These are phyloP conservation scores for Abrus precatorius DNA, from an alignment of 306 rosid genomes.

Conservation along the genomic window DNA sequence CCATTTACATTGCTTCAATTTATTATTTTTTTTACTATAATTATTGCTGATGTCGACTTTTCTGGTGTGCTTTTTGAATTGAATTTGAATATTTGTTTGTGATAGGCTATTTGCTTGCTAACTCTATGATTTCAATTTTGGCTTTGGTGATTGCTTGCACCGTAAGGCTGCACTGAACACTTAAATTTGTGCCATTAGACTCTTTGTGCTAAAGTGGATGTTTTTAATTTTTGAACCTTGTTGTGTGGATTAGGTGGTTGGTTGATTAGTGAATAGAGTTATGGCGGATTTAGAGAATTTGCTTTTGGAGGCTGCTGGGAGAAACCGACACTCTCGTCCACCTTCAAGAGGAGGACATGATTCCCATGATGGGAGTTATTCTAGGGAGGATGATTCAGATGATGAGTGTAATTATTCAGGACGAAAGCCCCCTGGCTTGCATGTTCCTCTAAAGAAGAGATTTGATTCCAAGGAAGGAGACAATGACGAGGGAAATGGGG, in stretches of 20 bases:
- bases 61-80: not conserved
- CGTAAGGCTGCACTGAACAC: not conserved
- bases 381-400: constrained; percentile 77
- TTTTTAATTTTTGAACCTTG: constrained; percentile 1
- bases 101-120: not conserved
- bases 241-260: constrained; percentile 17
- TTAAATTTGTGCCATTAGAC: not conserved
- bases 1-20: not conserved
- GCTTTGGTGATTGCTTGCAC: not conserved
- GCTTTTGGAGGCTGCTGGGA: constrained; percentile 96
- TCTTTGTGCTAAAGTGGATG: constrained; percentile 14
- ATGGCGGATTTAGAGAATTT: constrained; percentile 89
- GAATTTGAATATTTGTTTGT: too few species aligned
- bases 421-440: constrained; percentile 69
- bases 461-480: constrained; percentile 69
- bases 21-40: not conserved
- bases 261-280: constrained; percentile 8
- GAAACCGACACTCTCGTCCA: constrained; percentile 67
- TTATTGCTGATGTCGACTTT: not conserved
- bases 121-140: not conserved
- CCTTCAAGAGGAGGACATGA: constrained; percentile 69
- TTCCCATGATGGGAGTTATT: constrained; percentile 84
- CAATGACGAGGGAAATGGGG: constrained; percentile 69
- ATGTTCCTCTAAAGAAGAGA: constrained; percentile 90
- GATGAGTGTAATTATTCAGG: constrained; percentile 64